phyloP scores from a whole-genome alignment of 768 basidiomycete species.

The Boletus rubescentipes region DNA sequence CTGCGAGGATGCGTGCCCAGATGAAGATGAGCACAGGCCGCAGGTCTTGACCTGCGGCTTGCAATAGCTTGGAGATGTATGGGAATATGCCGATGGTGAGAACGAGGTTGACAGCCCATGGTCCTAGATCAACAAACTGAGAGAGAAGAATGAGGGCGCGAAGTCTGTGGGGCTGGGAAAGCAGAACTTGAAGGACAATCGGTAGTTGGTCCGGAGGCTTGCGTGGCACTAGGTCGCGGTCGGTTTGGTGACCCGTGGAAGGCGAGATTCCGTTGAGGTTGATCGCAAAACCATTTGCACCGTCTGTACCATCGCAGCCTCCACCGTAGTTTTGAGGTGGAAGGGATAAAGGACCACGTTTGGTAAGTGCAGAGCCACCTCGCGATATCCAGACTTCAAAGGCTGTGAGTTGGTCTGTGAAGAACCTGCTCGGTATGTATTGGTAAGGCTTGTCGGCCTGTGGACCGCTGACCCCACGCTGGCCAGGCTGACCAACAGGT shows the following conservation, averaged over 20 bases:
- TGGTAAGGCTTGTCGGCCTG: slow-evolving; percentile 51
- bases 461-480: slow-evolving; percentile 22
- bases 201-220: slow-evolving; percentile 97
- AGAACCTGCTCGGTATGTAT: slow-evolving; percentile 89
- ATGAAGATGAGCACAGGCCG: slow-evolving; percentile 98
- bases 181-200: slow-evolving; percentile 94
- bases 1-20: slow-evolving; percentile 96
- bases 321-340: slow-evolving; percentile 46
- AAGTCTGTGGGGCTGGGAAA: slow-evolving; percentile 94
- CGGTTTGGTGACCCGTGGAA: slow-evolving; percentile 12
- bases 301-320: slow-evolving; percentile 26
- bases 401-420: slow-evolving; percentile 93
- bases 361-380: slow-evolving; percentile 82
- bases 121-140: slow-evolving; percentile 96
- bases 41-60: slow-evolving; percentile 93
- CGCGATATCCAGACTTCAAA: slow-evolving; percentile 99
- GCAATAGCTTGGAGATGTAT: slow-evolving; percentile 94
- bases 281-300: slow-evolving; percentile 10
- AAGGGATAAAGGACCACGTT: slow-evolving; percentile 71
- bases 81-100: slow-evolving; percentile 98
- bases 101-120: slow-evolving; percentile 97
- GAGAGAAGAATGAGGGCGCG: slow-evolving; percentile 94
- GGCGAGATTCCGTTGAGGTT: slow-evolving; percentile 16
- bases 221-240: slow-evolving; percentile 65
- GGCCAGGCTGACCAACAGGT: slow-evolving; percentile 15